A percentile compares a stretch with the other conserved stretches of the same genome.
phyloP scores from a whole-genome alignment of 768 basidiomycete genomes.

The Tylopilus cervinicoccineus region DNA sequence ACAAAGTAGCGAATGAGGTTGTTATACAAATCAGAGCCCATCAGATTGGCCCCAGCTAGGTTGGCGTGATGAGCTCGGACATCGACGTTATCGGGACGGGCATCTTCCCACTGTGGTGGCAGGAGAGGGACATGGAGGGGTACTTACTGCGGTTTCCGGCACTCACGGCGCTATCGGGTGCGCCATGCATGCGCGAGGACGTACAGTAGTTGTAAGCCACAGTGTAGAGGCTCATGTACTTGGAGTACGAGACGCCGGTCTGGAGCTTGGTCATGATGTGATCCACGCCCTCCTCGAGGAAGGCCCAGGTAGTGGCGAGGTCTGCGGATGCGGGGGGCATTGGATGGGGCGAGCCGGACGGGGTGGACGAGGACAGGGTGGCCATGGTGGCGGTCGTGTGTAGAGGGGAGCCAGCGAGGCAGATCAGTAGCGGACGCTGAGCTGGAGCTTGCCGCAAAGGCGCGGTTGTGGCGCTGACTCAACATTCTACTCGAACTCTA shows the following conservation, averaged over 20 bases:
- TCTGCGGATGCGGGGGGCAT: constrained; percentile 71
- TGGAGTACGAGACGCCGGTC: constrained; percentile 84
- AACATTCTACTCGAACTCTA: neutral
- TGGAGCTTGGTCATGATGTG: constrained; percentile 91
- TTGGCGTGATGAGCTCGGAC: constrained; percentile 15
- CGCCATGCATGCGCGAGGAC: constrained; percentile 71
- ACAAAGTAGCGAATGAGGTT: constrained; percentile 91
- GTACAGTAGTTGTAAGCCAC: constrained; percentile 99
- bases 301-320: constrained; percentile 82
- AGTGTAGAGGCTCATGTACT: constrained; percentile 86
- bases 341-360: constrained; percentile 33
- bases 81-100: constrained; percentile 19
- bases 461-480: constrained; percentile 26
- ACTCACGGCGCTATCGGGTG: constrained; percentile 32
- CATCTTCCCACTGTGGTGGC: constrained; percentile 22
- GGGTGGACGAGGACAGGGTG: constrained; percentile 28
- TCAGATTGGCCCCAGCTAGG: constrained; percentile 85
- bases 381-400: constrained; percentile 33
- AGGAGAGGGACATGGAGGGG: neutral
- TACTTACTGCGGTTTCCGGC: constrained; percentile 55
- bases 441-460: constrained; percentile 21
- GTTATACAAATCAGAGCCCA: constrained; percentile 97
- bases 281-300: constrained; percentile 81
- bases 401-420: constrained; percentile 8
- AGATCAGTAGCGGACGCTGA: constrained; percentile 9